A percentile compares a stretch with the other conserved stretches of the same genome.
Evolutionary conservation across 768 basidiomycete species (phyloP).

Genomic region (Psilocybe tampanensis): DNA sequence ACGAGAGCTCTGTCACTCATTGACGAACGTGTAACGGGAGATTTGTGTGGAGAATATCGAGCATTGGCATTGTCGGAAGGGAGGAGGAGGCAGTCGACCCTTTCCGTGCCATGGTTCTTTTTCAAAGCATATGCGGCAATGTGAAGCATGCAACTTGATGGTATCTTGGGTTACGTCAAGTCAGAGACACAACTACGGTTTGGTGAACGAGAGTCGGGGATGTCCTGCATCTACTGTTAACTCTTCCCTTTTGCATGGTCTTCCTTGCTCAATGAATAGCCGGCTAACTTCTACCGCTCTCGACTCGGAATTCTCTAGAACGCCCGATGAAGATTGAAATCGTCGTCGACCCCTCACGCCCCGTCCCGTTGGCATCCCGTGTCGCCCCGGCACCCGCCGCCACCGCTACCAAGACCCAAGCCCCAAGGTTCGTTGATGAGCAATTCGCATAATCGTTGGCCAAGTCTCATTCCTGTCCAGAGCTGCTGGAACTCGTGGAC

Average conservation of each 20-base stretch:
- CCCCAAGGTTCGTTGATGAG: constrained; percentile 31
- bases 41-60: constrained; percentile 16
- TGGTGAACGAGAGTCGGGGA: constrained; percentile 38
- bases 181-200: constrained; percentile 46
- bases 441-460: not conserved
- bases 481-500: constrained; percentile 43
- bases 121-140: constrained; percentile 9
- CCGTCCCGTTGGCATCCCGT: constrained; percentile 77
- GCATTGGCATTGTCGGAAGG: constrained; percentile 22
- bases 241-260: constrained; percentile 45
- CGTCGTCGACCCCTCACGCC: constrained; percentile 80
- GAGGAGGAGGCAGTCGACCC: constrained; percentile 21
- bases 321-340: constrained; percentile 99
- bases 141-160: constrained; percentile 4
- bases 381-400: constrained; percentile 72
- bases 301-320: constrained; percentile 55
- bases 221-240: constrained; percentile 33
- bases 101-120: constrained; percentile 26
- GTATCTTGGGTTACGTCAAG: constrained; percentile 7
- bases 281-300: constrained; percentile 53
- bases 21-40: constrained; percentile 2
- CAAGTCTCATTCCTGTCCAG: constrained; percentile 24
- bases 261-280: constrained; percentile 41
- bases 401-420: constrained; percentile 25
- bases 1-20: constrained; percentile 16